phyloP scores from a whole-genome alignment of 2,329 filamentous ascomycete species.

The Fusarium irregulare region DNA sequence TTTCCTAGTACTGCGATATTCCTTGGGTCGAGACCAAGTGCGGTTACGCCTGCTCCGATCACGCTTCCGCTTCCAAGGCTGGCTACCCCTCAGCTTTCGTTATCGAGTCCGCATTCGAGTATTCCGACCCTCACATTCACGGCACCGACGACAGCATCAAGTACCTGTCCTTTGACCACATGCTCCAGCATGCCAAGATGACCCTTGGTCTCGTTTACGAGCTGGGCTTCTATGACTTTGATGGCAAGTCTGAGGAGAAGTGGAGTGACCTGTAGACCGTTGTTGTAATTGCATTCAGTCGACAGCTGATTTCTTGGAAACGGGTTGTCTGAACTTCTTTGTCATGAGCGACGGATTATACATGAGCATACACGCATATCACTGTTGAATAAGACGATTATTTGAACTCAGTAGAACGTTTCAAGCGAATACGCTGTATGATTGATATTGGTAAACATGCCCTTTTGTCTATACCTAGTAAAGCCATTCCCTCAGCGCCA shows the following conservation, averaged over 20 bases:
- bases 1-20: constrained; percentile 82
- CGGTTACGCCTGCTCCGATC: constrained; percentile 85
- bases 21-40: constrained; percentile 89
- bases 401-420: not conserved
- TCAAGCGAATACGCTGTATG: constrained; percentile 14
- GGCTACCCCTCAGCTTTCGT: constrained; percentile 82
- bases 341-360: constrained; percentile 32
- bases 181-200: constrained; percentile 89
- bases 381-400: constrained; percentile 7
- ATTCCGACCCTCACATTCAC: constrained; percentile 76
- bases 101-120: constrained; percentile 77
- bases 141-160: constrained; percentile 77
- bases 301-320: not conserved
- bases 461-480: constrained; percentile 37
- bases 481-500: constrained; percentile 30
- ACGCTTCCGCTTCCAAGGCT: constrained; percentile 78
- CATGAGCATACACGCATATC: constrained; percentile 18
- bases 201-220: constrained; percentile 87
- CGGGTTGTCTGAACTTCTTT: not conserved
- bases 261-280: constrained; percentile 52
- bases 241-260: constrained; percentile 51
- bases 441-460: constrained; percentile 6
- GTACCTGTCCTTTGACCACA: constrained; percentile 84
- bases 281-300: not conserved
- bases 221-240: constrained; percentile 80